Evolutionary conservation across 106 monocot genomes (phyloP).

Genomic region (Apostasia shenzhenica): DNA sequence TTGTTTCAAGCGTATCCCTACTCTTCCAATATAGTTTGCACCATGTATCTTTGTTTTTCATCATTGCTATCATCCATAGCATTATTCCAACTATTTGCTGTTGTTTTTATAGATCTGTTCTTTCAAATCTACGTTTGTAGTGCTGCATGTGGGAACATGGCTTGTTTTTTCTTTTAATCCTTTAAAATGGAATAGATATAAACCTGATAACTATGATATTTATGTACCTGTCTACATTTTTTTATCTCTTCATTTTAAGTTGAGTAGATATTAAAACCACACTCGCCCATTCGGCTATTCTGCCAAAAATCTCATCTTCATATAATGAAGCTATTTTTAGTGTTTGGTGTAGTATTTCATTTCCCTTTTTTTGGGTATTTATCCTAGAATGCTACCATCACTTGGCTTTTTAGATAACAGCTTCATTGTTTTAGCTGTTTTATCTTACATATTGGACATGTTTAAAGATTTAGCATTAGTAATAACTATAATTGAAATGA

Average conservation of each 20-base stretch:
- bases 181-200: too few relatives aligned
- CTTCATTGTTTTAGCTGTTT: background rate
- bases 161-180: too few relatives aligned
- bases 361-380: background rate
- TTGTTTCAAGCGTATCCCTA: conserved; percentile 1
- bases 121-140: background rate
- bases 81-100: background rate
- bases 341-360: background rate
- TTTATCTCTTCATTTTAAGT: too few relatives aligned
- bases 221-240: too few relatives aligned
- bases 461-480: too few relatives aligned
- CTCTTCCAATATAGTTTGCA: background rate
- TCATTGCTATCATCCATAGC: too few relatives aligned
- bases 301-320: too few relatives aligned
- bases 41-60: background rate
- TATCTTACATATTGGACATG: too few relatives aligned
- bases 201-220: too few relatives aligned
- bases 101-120: background rate
- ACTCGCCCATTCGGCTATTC: too few relatives aligned
- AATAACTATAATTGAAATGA: background rate
- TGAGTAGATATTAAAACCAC: too few relatives aligned
- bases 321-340: background rate
- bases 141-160: too few relatives aligned
- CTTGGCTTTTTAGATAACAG: background rate
- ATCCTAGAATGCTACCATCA: background rate